Conservation (phyloP, 441 rosid genomes). For the Adansonia madagascariensis region DNA sequence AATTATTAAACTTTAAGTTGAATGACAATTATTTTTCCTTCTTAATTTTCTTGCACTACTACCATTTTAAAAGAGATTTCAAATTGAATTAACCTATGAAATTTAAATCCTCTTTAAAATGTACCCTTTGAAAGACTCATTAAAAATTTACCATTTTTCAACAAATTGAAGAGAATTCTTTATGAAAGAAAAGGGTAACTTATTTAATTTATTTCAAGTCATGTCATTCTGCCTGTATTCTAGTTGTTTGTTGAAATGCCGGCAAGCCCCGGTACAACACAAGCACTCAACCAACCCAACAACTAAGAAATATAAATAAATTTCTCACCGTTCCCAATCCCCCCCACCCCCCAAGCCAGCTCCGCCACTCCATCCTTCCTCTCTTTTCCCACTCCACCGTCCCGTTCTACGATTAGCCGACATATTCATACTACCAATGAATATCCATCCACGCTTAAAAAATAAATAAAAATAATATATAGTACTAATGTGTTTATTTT, state of each 20-base stretch:
- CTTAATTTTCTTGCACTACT: background rate
- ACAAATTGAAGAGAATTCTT: slow-evolving; percentile 1
- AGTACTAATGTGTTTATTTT: too few relatives aligned
- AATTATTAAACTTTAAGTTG: too few relatives aligned
- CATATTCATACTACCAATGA: slow-evolving; percentile 27
- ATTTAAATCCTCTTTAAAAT: background rate
- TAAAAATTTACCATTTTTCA: background rate
- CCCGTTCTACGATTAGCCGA: slow-evolving; percentile 26
- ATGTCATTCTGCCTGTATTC: slow-evolving; percentile 18
- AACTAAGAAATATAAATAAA: background rate
- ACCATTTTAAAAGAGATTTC: background rate
- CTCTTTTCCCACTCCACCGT: slow-evolving; percentile 21
- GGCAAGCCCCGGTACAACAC: slow-evolving; percentile 7
- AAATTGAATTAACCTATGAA: background rate
- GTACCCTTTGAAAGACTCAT: background rate
- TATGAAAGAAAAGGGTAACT: background rate
- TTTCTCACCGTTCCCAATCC: background rate
- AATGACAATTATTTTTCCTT: background rate
- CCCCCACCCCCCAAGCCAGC: background rate
- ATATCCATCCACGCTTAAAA: slow-evolving; percentile 5
- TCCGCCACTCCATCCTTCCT: background rate
- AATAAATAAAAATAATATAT: background rate
- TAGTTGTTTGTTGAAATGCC: slow-evolving; percentile 27
- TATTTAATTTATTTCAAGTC: background rate
- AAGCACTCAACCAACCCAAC: slow-evolving; percentile 5